Base-by-base conservation (phyloP, 2,329 filamentous ascomycete genomes). In the Colletotrichum graminicola region DNA sequence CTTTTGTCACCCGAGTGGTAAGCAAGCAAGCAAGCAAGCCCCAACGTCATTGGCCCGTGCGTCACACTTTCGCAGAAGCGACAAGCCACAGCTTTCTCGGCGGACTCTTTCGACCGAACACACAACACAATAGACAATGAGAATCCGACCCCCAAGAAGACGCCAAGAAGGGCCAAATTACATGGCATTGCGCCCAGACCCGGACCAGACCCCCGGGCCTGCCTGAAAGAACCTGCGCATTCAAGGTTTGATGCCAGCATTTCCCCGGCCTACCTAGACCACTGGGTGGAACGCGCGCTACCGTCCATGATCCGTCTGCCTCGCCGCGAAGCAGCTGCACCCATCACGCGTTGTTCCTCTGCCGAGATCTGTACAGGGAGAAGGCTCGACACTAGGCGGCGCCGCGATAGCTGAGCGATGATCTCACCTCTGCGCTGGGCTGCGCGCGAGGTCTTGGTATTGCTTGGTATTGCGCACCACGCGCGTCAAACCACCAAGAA, bases 401-500 rank as follows among this genome's bases (percentile, higher is more conserved):
- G n/a, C 26, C 11, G 6, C 23, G 52, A 36, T 14, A 36, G 7
- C 2, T 36, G 52, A 36, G 32, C 23, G 52, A 55, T 55, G 52
- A 55, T 55, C 52, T 55, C 52, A 55, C 32, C 52, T 36, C 21
- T 55, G 11, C 29, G 10, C 52, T 23, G 32, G 49, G 49, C 49
- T 36, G 52, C 52, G 52, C 34, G 52, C 32, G 10, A 36, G 5
- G 26, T 36, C 43, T 62, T 49, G 43, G 43, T 49, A 36, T 36
- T 61, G 41, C 43, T 41, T 62, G 41, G 57, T 29, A 60, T 43
- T 47, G 26, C 45, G 10, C 56, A 45, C 54, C 32, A 47, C 11
- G n/a, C 62, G 56, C 57, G 56, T 47, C 41, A 71, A 65, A 71
- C 51, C 67, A 71, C 63, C 64, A 67, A 71, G 67, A 67, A 34